Evolutionary conservation across 441 rosid genomes (phyloP).

Genomic region (Populus hybrid): DNA sequence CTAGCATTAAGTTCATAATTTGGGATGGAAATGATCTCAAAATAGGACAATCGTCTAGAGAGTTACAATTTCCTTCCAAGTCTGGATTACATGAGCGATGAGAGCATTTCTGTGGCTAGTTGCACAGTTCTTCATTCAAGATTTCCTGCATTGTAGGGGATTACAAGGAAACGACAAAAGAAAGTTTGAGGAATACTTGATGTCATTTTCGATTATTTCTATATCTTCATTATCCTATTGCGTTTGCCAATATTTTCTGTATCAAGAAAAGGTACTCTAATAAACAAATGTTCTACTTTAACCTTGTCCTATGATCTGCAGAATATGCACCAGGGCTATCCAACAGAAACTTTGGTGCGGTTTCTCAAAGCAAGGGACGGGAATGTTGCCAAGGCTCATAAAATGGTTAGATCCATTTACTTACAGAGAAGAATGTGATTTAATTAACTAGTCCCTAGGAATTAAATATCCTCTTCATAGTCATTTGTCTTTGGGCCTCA

Average conservation of each 20-base stretch:
- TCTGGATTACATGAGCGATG: neutral
- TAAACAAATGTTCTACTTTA: neutral
- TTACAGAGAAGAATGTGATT: neutral
- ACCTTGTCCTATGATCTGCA: constrained; percentile 27
- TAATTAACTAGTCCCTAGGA: neutral
- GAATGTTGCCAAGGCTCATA: constrained; percentile 76
- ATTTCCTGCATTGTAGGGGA: neutral
- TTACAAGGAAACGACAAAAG: neutral
- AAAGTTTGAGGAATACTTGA: neutral
- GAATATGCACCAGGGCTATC: constrained; percentile 79
- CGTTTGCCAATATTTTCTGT: neutral
- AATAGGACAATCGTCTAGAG: neutral
- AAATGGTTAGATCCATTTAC: constrained; percentile 56
- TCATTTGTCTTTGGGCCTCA: constrained; percentile 1
- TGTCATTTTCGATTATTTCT: neutral
- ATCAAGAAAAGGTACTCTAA: neutral
- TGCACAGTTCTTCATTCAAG: neutral
- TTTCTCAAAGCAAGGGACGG: constrained; percentile 94
- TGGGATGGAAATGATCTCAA: neutral
- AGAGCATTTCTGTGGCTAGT: too few species aligned
- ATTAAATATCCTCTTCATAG: neutral
- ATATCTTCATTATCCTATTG: neutral
- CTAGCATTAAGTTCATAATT: neutral
- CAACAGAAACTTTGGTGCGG: constrained; percentile 62
- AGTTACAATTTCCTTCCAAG: neutral